Percentiles rank a stretch among this genome's conserved stretches.
phyloP scores from a whole-genome alignment of 2,329 filamentous ascomycete genomes.

The Talaromyces sp. region DNA sequence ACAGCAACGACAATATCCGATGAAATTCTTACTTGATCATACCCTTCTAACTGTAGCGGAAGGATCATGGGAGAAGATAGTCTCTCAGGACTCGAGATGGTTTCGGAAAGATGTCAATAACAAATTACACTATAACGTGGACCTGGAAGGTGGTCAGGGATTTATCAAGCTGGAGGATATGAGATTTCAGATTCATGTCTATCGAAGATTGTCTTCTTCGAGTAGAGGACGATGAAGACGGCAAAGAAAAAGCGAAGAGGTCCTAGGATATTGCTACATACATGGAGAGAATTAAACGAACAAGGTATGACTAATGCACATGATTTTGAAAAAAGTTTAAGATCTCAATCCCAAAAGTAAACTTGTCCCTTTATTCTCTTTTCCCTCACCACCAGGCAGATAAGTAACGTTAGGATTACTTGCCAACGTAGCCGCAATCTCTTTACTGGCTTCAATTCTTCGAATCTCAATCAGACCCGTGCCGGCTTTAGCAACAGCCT shows the following conservation, averaged over 20 bases:
- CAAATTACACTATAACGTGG: constrained; percentile 68
- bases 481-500: constrained; percentile 85
- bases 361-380: constrained; percentile 57
- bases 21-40: constrained; percentile 88
- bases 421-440: constrained; percentile 87
- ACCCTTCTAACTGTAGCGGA: constrained; percentile 56
- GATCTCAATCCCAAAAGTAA: constrained; percentile 63
- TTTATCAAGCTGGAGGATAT: constrained; percentile 80
- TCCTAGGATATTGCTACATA: constrained; percentile 18
- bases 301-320: constrained; percentile 13
- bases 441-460: constrained; percentile 93
- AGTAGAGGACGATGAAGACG: neutral
- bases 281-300: constrained; percentile 11
- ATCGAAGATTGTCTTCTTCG: constrained; percentile 42
- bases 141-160: constrained; percentile 56
- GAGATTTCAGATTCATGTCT: constrained; percentile 89
- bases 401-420: constrained; percentile 95
- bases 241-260: constrained; percentile 14
- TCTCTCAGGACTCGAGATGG: constrained; percentile 75
- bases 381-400: constrained; percentile 59
- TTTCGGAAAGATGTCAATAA: constrained; percentile 61
- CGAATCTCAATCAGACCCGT: constrained; percentile 93
- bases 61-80: constrained; percentile 65
- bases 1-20: constrained; percentile 66
- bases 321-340: constrained; percentile 24